phyloP scores from a whole-genome alignment of 176 grass and related monocot species.

The Oryza coarctata region DNA sequence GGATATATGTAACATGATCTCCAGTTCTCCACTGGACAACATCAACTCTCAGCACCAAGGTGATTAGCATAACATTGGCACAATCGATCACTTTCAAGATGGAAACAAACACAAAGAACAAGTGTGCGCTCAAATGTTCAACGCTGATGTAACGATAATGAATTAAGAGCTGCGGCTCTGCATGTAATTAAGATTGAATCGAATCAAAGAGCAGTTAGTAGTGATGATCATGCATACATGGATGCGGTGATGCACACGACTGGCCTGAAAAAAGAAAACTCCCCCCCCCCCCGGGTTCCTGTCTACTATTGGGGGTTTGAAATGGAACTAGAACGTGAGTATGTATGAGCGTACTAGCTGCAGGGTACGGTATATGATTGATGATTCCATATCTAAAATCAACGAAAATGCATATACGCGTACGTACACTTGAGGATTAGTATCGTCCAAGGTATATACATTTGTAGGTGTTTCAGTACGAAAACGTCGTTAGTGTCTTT shows the following conservation, averaged over 20 bases:
- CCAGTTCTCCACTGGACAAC: not conserved
- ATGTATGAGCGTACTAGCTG: not conserved
- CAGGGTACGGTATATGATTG: not conserved
- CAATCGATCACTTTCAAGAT: not conserved
- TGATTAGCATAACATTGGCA: not conserved
- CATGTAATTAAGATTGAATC: not conserved
- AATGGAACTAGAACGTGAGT: not conserved
- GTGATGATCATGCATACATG: not conserved
- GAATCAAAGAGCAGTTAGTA: not conserved
- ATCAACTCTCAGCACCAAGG: not conserved
- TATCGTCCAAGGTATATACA: not conserved
- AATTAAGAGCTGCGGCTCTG: not conserved
- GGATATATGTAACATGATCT: not conserved
- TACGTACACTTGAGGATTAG: not conserved
- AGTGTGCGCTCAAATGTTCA: not conserved
- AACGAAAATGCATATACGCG: not conserved
- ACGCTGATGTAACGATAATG: not conserved
- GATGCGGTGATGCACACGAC: not conserved
- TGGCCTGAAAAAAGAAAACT: too few species aligned
- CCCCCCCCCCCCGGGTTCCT: not conserved
- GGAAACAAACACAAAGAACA: not conserved
- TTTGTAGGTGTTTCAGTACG: not conserved
- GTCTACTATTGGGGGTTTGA: not conserved
- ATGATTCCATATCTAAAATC: constrained; percentile 10
- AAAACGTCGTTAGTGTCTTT: not conserved